These are phyloP conservation scores for Mycothermus thermophilus DNA, from an alignment of 495 filamentous ascomycete species.

Conservation along the genomic window DNA sequence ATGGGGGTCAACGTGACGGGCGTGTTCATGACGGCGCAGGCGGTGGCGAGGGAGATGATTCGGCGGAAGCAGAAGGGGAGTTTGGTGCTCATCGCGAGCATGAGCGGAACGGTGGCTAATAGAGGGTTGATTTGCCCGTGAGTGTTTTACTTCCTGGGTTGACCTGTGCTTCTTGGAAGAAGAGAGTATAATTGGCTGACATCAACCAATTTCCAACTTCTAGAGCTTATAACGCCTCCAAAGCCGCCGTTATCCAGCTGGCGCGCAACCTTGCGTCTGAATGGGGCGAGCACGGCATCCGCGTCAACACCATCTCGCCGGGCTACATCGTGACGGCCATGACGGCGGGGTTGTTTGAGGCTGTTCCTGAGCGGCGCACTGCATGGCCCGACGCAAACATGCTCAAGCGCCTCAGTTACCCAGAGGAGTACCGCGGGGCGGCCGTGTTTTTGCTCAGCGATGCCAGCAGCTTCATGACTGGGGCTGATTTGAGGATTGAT, in stretches of 20 bases:
- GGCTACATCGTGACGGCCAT: conserved; percentile 92
- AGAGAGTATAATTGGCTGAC: no score
- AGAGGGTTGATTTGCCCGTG: conserved; percentile 37
- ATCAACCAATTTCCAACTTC: background rate
- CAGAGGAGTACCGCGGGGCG: conserved; percentile 68
- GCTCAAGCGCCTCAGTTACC: conserved; percentile 64
- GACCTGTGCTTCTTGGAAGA: no score
- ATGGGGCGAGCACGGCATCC: conserved; percentile 77
- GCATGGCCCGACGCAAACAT: conserved; percentile 85
- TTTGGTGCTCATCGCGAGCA: conserved; percentile 60
- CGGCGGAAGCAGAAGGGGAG: conserved; percentile 43
- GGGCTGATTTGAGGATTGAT: conserved; percentile 65
- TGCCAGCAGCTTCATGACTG: conserved; percentile 80
- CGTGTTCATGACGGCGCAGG: conserved; percentile 64
- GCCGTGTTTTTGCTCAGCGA: conserved; percentile 78
- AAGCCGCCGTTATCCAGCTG: conserved; percentile 77
- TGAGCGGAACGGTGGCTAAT: conserved; percentile 73
- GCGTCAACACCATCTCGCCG: conserved; percentile 88
- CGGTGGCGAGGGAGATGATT: conserved; percentile 64
- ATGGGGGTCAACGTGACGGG: conserved; percentile 64
- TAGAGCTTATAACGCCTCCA: conserved; percentile 82
- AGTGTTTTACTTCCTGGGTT: no score
- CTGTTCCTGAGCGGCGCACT: conserved; percentile 57
- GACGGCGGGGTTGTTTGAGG: conserved; percentile 65
- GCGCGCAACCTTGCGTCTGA: conserved; percentile 73